These are phyloP conservation scores for Mycena pura DNA, from an alignment of 768 basidiomycete species.

Conservation along the genomic window DNA sequence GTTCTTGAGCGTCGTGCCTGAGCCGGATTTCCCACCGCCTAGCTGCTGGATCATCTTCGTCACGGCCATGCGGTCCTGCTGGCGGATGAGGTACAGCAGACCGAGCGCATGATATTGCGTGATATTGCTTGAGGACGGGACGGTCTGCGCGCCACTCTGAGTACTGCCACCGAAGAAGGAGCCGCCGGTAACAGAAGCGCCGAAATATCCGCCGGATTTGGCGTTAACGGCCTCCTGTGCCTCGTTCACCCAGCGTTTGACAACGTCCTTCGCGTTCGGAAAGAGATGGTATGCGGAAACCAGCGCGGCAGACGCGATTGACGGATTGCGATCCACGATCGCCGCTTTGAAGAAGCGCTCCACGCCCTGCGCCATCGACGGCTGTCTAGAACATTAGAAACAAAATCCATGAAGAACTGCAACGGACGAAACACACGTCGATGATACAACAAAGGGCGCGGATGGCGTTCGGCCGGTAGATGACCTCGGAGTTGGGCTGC, in stretches of 20 bases:
- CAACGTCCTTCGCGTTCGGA: conserved; percentile 92
- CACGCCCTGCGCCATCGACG: conserved; percentile 98
- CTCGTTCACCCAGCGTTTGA: conserved; percentile 99
- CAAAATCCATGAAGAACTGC: background rate
- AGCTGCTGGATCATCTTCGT: conserved; percentile 99
- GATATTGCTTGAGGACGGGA: conserved; percentile 90
- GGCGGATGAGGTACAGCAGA: conserved; percentile 90
- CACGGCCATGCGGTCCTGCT: conserved; percentile 98
- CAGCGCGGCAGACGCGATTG: conserved; percentile 94
- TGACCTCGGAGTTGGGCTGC: conserved; percentile 98
- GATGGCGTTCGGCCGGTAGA: conserved; percentile 97
- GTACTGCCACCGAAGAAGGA: conserved; percentile 79
- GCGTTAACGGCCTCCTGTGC: conserved; percentile 95
- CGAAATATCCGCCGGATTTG: conserved; percentile 78
- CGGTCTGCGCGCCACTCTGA: conserved; percentile 68
- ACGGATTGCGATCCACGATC: conserved; percentile 95
- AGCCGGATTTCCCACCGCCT: conserved; percentile 85
- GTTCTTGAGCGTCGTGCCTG: conserved; percentile 87
- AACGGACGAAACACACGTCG: conserved; percentile 72
- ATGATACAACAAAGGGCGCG: conserved; percentile 96
- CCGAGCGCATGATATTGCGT: conserved; percentile 98
- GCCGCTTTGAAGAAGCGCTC: conserved; percentile 99
- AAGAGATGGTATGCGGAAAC: conserved; percentile 97
- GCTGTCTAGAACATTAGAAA: conserved; percentile 51
- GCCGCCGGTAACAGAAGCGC: conserved; percentile 55